phyloP scores from a whole-genome alignment of 495 filamentous ascomycete species.

The Penicilliopsis zonata region DNA sequence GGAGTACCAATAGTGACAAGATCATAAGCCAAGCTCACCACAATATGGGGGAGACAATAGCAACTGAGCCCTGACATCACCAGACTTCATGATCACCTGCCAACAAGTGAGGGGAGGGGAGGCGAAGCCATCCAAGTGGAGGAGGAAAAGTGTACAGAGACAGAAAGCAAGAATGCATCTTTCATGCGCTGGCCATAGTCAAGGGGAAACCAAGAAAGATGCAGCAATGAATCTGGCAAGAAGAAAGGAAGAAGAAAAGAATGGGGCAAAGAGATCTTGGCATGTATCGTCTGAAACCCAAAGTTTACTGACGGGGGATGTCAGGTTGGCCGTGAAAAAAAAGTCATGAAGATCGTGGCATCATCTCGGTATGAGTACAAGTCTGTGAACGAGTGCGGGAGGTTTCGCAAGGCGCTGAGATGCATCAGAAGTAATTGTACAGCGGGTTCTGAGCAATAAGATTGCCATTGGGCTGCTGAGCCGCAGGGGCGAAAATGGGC shows the following conservation, averaged over 20 bases:
- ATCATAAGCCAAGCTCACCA: constrained; percentile 1
- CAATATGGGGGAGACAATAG: too few relatives aligned
- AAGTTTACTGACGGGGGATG: constrained; percentile 21
- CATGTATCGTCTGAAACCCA: constrained; percentile 16
- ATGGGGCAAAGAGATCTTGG: constrained; percentile 15
- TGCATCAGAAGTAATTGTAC: constrained; percentile 22
- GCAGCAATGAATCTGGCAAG: constrained; percentile 2
- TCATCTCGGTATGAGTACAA: constrained; percentile 36
- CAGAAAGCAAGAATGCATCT: not conserved
- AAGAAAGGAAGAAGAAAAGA: constrained; percentile 16
- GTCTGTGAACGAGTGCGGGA: constrained; percentile 11
- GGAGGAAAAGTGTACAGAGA: constrained; percentile 3
- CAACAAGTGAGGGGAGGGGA: too few relatives aligned
- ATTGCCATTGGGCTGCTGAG: constrained; percentile 14
- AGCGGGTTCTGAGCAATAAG: constrained; percentile 16
- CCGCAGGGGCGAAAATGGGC: constrained; percentile 14
- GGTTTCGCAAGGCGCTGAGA: constrained; percentile 5
- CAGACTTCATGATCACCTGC: constrained; percentile 7
- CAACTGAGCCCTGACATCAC: too few relatives aligned
- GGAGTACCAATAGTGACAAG: too few relatives aligned
- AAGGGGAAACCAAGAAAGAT: constrained; percentile 7
- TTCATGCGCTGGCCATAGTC: constrained; percentile 6
- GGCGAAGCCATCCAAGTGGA: constrained; percentile 1
- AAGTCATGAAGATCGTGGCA: constrained; percentile 35
- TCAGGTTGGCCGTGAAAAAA: constrained; percentile 20